A percentile compares a stretch with the other conserved stretches of the same genome.
Evolutionary conservation across 441 rosid genomes (phyloP).

Genomic region (Jatropha podagrica): DNA sequence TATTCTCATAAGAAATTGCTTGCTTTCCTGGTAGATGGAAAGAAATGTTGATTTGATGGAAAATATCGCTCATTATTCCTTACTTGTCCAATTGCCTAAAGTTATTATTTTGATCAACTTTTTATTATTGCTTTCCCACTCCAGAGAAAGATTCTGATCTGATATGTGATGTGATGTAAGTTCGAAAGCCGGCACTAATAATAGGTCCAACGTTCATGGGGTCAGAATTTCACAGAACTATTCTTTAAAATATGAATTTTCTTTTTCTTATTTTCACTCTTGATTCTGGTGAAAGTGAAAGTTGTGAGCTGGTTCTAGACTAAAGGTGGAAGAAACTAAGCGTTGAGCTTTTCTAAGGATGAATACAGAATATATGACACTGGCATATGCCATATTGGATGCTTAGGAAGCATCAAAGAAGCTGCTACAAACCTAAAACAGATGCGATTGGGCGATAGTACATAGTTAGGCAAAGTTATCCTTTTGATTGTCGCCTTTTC

Average conservation of each 20-base stretch:
- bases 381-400: background rate
- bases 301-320: background rate
- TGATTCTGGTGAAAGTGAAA: slow-evolving; percentile 2
- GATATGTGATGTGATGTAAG: background rate
- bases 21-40: slow-evolving; percentile 1
- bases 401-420: slow-evolving; percentile 12
- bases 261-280: background rate
- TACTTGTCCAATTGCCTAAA: background rate
- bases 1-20: background rate
- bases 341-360: background rate
- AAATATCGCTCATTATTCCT: background rate
- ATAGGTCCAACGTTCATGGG: background rate
- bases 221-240: background rate
- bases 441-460: no score
- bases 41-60: background rate
- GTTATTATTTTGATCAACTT: background rate
- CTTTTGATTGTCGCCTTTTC: background rate
- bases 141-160: slow-evolving; percentile 6
- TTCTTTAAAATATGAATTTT: background rate
- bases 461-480: no score
- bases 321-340: background rate
- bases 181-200: background rate
- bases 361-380: background rate
- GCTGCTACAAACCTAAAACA: background rate
- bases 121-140: background rate